Conservation (phyloP, 345 rosid genomes). For the Carallia pectinifolia region DNA sequence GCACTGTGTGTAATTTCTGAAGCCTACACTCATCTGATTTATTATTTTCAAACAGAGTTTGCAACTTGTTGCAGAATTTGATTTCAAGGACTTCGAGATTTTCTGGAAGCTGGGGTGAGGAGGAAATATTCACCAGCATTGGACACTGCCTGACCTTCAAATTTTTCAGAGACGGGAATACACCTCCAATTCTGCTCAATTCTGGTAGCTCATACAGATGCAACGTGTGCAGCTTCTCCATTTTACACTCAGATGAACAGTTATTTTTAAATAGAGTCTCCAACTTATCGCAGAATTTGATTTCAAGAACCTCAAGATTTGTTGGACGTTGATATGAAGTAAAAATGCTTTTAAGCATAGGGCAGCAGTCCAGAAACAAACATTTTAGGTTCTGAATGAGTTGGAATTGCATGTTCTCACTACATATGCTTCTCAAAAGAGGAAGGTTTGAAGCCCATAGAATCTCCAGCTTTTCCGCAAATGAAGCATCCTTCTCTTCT, state of each 20-base stretch:
- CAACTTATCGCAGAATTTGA: constrained; percentile 46
- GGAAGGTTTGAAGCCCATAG: constrained; percentile 41
- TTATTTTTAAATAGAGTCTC: constrained; percentile 20
- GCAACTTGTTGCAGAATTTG: constrained; percentile 42
- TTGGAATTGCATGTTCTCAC: constrained; percentile 1
- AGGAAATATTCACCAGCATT: constrained; percentile 29
- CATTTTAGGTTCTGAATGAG: constrained; percentile 35
- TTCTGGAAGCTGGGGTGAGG: constrained; percentile 21
- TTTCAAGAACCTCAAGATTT: constrained; percentile 33
- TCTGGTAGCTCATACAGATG: constrained; percentile 40
- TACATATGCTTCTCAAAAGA: constrained; percentile 26
- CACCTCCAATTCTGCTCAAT: constrained; percentile 22
- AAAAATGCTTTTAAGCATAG: constrained; percentile 34
- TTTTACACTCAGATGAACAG: not conserved
- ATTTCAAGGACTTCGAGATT: constrained; percentile 36
- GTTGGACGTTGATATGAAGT: constrained; percentile 19
- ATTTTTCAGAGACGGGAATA: not conserved
- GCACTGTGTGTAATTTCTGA: constrained; percentile 25
- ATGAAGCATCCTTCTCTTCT: constrained; percentile 20
- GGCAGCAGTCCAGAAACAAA: constrained; percentile 47
- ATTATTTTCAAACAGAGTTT: constrained; percentile 16
- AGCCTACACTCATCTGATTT: constrained; percentile 4
- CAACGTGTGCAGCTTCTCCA: constrained; percentile 25
- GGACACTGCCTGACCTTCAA: constrained; percentile 29
- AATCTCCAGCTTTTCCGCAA: constrained; percentile 30